Evolutionary conservation across 352 stramenopile genomes (phyloP).

Genomic region (Phytopythium mirpurense): DNA sequence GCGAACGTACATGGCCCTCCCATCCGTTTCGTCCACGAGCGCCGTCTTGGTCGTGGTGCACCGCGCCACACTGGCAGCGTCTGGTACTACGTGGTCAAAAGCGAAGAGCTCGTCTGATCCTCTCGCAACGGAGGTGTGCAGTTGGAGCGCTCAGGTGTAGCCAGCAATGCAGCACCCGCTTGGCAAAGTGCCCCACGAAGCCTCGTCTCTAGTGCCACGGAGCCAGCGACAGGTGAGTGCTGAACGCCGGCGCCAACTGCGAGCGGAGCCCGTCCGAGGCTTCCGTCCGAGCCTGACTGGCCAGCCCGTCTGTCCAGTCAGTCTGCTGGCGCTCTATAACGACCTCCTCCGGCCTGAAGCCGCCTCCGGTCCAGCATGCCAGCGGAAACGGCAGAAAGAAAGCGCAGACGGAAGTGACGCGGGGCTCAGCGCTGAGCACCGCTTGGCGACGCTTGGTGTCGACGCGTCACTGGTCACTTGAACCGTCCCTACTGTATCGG

Average conservation of each 20-base stretch:
- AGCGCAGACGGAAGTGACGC: not conserved
- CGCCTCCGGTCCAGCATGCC: not conserved
- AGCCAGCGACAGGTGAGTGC: not conserved
- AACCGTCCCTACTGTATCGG: too few species aligned
- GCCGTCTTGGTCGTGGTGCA: not conserved
- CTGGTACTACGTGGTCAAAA: too few species aligned
- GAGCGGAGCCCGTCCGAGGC: not conserved
- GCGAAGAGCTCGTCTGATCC: too few species aligned
- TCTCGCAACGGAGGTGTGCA: too few species aligned
- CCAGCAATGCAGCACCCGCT: too few species aligned
- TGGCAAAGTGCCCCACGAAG: too few species aligned
- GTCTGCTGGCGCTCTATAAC: not conserved
- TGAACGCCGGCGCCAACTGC: not conserved
- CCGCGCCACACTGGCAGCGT: not conserved
- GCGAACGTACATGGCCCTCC: constrained; percentile 4
- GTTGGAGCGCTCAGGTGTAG: too few species aligned
- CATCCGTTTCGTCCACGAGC: constrained; percentile 4
- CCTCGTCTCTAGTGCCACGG: too few species aligned
- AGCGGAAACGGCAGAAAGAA: not conserved
- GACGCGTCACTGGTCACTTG: too few species aligned
- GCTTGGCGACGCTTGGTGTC: constrained; percentile 1
- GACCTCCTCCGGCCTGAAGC: not conserved
- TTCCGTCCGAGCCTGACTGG: too few species aligned
- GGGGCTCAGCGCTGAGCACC: too few species aligned
- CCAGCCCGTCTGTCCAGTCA: too few species aligned